Conservation (phyloP, 805 yeast species). For the Suhomyces vadensis region DNA sequence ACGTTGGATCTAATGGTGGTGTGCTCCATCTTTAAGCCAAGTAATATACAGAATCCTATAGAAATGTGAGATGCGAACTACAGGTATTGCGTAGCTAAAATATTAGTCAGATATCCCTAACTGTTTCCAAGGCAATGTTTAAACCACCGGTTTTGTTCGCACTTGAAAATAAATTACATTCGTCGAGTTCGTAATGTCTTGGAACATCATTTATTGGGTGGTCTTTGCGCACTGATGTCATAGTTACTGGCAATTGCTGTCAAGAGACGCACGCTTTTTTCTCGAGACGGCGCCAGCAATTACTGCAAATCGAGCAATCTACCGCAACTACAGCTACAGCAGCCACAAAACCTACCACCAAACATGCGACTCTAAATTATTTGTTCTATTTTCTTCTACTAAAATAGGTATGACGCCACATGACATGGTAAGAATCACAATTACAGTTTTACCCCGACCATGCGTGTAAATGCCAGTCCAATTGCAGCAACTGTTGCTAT, state of each 20-base stretch:
- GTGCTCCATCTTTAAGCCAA: too few species aligned
- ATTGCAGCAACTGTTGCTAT: conserved; percentile 8
- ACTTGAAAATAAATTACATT: not conserved
- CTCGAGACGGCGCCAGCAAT: too few species aligned
- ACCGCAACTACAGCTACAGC: too few species aligned
- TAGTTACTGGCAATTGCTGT: not conserved
- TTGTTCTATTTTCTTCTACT: not conserved
- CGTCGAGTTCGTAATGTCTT: not conserved
- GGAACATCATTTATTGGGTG: not conserved
- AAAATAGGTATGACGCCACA: conserved; percentile 9
- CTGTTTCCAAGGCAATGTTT: too few species aligned
- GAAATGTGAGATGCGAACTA: too few species aligned
- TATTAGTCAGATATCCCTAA: too few species aligned
- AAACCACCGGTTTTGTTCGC: too few species aligned
- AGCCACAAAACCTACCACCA: not conserved
- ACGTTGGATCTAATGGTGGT: too few species aligned
- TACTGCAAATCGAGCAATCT: too few species aligned
- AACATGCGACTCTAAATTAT: not conserved
- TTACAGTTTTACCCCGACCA: not conserved
- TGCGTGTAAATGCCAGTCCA: conserved; percentile 4
- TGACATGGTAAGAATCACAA: not conserved
- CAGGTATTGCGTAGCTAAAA: too few species aligned
- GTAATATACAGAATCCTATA: too few species aligned
- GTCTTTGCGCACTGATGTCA: not conserved
- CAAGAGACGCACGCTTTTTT: not conserved